Conservation (phyloP, 2,329 filamentous ascomycete genomes). For the Cladosporium sp. region DNA sequence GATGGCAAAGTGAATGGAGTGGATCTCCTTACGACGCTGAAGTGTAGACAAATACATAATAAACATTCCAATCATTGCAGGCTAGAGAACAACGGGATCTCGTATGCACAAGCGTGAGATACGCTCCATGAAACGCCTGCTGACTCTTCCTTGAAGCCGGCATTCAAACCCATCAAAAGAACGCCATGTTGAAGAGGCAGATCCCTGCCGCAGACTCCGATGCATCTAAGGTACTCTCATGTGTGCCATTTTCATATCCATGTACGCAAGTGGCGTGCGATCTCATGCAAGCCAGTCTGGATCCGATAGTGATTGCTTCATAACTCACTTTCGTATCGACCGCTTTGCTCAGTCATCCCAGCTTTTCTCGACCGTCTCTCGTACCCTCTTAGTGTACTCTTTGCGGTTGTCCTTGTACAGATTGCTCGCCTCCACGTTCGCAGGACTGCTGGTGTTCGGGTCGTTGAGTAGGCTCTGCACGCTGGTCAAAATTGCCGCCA, state of each 20-base stretch:
- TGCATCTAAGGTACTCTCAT: neutral
- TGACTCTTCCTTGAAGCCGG: neutral
- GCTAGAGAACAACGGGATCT: neutral
- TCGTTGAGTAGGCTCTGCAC: constrained; percentile 98
- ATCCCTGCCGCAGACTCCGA: neutral
- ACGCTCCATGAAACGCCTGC: constrained; percentile 8
- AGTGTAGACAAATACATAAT: constrained; percentile 1
- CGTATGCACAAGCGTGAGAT: constrained; percentile 9
- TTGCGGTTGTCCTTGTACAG: constrained; percentile 97
- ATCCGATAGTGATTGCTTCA: constrained; percentile 2
- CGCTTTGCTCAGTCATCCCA: constrained; percentile 76
- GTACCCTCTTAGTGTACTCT: constrained; percentile 92
- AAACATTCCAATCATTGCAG: neutral
- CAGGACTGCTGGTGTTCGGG: constrained; percentile 95
- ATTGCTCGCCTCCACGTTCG: constrained; percentile 97
- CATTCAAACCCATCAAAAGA: neutral
- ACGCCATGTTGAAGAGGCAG: constrained; percentile 8
- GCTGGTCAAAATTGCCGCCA: constrained; percentile 93
- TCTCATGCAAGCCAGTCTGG: neutral
- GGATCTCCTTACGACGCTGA: neutral
- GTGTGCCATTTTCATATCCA: constrained; percentile 1
- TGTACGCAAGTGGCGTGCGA: neutral
- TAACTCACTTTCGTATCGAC: neutral
- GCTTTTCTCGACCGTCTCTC: constrained; percentile 98
- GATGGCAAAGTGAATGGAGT: neutral